These are phyloP conservation scores for Clathrospora elynae DNA, from an alignment of 2,329 filamentous ascomycete species.

Conservation along the genomic window DNA sequence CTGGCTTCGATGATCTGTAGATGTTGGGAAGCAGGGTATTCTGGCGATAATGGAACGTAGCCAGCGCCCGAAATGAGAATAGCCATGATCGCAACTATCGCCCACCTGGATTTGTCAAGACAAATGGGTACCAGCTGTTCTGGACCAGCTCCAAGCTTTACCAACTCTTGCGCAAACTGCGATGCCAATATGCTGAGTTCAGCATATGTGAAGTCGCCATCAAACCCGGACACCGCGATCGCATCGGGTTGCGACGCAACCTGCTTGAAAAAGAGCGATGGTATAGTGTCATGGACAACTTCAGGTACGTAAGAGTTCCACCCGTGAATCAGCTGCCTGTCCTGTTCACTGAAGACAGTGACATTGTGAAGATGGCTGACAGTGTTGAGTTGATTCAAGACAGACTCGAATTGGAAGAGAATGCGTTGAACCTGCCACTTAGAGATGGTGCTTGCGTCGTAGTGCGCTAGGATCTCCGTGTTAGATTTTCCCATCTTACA, in stretches of 20 bases:
- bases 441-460: constrained; percentile 37
- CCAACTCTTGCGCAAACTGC: constrained; percentile 36
- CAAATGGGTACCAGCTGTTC: constrained; percentile 44
- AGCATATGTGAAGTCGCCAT: constrained; percentile 39
- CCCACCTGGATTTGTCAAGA: constrained; percentile 46
- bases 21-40: constrained; percentile 34
- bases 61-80: constrained; percentile 45
- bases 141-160: constrained; percentile 39
- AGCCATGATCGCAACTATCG: constrained; percentile 45
- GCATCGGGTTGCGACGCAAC: constrained; percentile 23
- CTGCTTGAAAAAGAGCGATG: constrained; percentile 31
- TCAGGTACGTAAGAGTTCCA: constrained; percentile 34
- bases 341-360: constrained; percentile 34
- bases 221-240: constrained; percentile 35
- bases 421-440: constrained; percentile 38
- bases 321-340: constrained; percentile 28
- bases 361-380: constrained; percentile 30
- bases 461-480: constrained; percentile 34
- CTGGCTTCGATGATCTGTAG: constrained; percentile 37
- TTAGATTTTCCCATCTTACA: constrained; percentile 29
- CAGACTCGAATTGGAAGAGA: constrained; percentile 37
- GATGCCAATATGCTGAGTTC: constrained; percentile 31
- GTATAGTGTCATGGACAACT: constrained; percentile 32
- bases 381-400: constrained; percentile 34
- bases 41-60: constrained; percentile 39